Base-by-base conservation (phyloP, 495 filamentous ascomycete species). In the Aspergillus kassunensis region DNA sequence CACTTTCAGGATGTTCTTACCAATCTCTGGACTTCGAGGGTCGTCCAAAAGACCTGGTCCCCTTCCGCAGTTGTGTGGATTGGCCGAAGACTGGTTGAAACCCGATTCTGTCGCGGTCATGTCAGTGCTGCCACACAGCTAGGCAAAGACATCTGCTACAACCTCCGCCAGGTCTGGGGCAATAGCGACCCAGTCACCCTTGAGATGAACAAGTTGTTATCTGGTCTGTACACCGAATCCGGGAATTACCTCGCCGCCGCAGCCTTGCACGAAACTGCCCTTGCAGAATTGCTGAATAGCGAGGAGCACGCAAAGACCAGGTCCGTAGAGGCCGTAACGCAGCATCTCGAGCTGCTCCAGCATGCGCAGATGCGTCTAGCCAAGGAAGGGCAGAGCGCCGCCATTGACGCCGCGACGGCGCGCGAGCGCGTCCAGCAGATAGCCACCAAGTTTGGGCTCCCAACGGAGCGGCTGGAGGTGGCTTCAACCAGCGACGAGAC, bases 61-160 rank as follows among this genome's bases (percentile, higher is more conserved):
- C 65, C 73, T 1, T 63, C 65, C 8, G 73, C 73, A 1, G 78
- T 85, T 21, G 70, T 84, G 11, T 71, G 68, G 56, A 76, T 84
- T 34, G 81, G 81, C 2, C 70, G 74, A n/a, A 69, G 77, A 6
- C 71, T 83, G 24, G 77, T 84, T 20, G 75, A 84, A 60, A 78
- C 78, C 0, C 76, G 77, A 30, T 80, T 78, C 57, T 75, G 72
- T 18, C 71, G 71, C 16, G 72, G 72, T 21, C 24, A 61, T 13
- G 59, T 69, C 46, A 65, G 64, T 10, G 65, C 65, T 3, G 78
- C 81, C 18, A 78, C 80, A 50, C 72, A 75, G 16, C 70, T 86
- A 0, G 77, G 76, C 60, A 77, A 81, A 43, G 77, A 76, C 56
- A 80, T 86, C 54, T 80, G 77, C 63, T 84, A 86, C 67, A 86